Percentiles rank a stretch among this genome's conserved stretches.
phyloP scores from a whole-genome alignment of 2,329 filamentous ascomycete genomes.

The Cladobotryum protrusum region DNA sequence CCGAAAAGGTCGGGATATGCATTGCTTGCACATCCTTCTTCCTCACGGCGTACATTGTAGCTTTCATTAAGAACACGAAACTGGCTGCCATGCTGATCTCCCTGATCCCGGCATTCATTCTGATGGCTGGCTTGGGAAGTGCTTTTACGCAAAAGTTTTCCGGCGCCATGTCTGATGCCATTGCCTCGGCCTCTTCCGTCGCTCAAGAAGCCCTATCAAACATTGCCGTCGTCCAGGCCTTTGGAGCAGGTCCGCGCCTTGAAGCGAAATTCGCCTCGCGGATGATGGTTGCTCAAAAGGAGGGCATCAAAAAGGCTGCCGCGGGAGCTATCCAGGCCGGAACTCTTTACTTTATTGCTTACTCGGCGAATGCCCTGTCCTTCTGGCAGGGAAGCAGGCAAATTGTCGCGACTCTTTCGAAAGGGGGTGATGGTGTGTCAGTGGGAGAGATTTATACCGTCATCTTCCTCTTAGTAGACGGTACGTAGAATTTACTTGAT shows the following conservation, averaged over 20 bases:
- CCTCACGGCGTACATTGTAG: slow-evolving; percentile 59
- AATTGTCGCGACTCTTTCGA: slow-evolving; percentile 34
- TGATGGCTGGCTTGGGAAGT: slow-evolving; percentile 52
- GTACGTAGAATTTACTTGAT: slow-evolving; percentile 21
- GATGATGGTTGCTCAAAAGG: slow-evolving; percentile 42
- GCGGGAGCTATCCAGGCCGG: slow-evolving; percentile 53
- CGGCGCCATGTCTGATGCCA: slow-evolving; percentile 43
- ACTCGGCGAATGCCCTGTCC: slow-evolving; percentile 59
- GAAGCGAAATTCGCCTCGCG: slow-evolving; percentile 53
- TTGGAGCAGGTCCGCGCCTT: slow-evolving; percentile 52
- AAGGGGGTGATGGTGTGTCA: slow-evolving; percentile 27
- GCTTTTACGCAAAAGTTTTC: slow-evolving; percentile 48
- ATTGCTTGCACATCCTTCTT: slow-evolving; percentile 60
- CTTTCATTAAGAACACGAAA: slow-evolving; percentile 57
- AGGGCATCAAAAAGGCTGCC: slow-evolving; percentile 53
- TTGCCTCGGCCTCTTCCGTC: slow-evolving; percentile 54
- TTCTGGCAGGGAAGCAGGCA: slow-evolving; percentile 61
- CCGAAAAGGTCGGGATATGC: slow-evolving; percentile 63
- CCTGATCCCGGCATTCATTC: slow-evolving; percentile 54
- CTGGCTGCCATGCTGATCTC: slow-evolving; percentile 60
- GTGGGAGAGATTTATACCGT: slow-evolving; percentile 54
- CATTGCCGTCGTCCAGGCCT: slow-evolving; percentile 56
- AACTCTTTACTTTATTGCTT: slow-evolving; percentile 60
- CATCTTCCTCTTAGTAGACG: slow-evolving; percentile 58
- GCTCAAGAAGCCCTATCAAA: slow-evolving; percentile 57